Conservation (phyloP, 805 yeast genomes). For the Pichia rugopelliculosa region DNA sequence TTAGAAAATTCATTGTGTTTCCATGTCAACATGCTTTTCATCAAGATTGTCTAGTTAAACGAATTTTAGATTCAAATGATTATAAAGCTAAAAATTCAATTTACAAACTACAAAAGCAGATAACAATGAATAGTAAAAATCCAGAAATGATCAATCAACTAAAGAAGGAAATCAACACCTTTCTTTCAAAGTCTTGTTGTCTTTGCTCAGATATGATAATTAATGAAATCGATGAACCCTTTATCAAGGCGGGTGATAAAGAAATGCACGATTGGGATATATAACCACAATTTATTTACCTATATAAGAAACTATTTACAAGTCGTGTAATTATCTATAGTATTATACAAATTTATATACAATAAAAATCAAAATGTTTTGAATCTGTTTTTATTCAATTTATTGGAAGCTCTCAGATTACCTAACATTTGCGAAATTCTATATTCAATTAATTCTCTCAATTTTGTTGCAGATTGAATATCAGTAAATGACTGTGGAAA, state of each 20-base stretch:
- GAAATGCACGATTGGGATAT: constrained; percentile 45
- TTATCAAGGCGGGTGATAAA: constrained; percentile 35
- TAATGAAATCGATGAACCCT: constrained; percentile 57
- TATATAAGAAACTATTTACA: background rate
- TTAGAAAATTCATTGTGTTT: constrained; percentile 68
- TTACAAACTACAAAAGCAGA: constrained; percentile 42
- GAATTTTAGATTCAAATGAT: constrained; percentile 55
- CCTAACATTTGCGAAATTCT: constrained; percentile 45
- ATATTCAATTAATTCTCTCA: constrained; percentile 63
- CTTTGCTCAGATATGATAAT: constrained; percentile 72
- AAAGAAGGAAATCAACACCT: constrained; percentile 45
- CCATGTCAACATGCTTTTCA: constrained; percentile 92
- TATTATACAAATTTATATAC: background rate
- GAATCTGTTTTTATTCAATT: constrained; percentile 14
- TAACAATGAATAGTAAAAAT: constrained; percentile 32
- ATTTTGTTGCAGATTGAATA: constrained; percentile 60
- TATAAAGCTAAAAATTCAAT: constrained; percentile 58
- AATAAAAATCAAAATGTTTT: constrained; percentile 11
- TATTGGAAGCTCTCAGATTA: constrained; percentile 21
- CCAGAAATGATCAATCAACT: constrained; percentile 24
- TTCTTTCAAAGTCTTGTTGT: constrained; percentile 60
- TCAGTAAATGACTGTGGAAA: constrained; percentile 80
- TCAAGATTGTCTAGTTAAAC: constrained; percentile 72
- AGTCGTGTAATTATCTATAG: background rate
- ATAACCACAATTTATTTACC: constrained; percentile 15